phyloP scores from a whole-genome alignment of 2,329 filamentous ascomycete species.

The Aspergillus brunneoviolaceus region DNA sequence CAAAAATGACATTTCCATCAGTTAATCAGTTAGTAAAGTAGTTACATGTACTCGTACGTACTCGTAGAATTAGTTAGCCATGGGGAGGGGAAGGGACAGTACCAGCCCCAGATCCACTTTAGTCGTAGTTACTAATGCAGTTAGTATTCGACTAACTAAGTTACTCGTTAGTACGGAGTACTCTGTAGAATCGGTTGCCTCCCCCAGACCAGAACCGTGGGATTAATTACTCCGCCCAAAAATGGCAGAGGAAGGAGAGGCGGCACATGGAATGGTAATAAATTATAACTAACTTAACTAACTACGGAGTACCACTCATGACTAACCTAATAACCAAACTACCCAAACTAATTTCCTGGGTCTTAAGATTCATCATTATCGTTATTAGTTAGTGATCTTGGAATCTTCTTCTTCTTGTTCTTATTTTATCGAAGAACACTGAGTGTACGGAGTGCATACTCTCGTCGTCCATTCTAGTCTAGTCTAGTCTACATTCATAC shows the following conservation, averaged over 20 bases:
- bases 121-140: too few species aligned
- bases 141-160: too few species aligned
- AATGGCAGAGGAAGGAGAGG: constrained; percentile 3
- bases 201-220: constrained; percentile 29
- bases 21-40: constrained; percentile 4
- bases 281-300: too few species aligned
- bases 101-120: constrained; percentile 26
- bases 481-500: too few species aligned
- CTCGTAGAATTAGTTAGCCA: constrained; percentile 18
- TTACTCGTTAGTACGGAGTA: too few species aligned
- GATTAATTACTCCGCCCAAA: constrained; percentile 8
- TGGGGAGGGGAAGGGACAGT: constrained; percentile 19
- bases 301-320: too few species aligned
- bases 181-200: constrained; percentile 16
- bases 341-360: not conserved
- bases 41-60: too few species aligned
- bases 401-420: too few species aligned
- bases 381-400: too few species aligned
- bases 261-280: not conserved
- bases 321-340: not conserved
- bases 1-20: constrained; percentile 2
- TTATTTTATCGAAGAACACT: too few species aligned
- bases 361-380: not conserved
- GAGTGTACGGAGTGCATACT: too few species aligned
- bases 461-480: too few species aligned